phyloP scores from a whole-genome alignment of 805 yeast species.

The Ogataea populi-albae region DNA sequence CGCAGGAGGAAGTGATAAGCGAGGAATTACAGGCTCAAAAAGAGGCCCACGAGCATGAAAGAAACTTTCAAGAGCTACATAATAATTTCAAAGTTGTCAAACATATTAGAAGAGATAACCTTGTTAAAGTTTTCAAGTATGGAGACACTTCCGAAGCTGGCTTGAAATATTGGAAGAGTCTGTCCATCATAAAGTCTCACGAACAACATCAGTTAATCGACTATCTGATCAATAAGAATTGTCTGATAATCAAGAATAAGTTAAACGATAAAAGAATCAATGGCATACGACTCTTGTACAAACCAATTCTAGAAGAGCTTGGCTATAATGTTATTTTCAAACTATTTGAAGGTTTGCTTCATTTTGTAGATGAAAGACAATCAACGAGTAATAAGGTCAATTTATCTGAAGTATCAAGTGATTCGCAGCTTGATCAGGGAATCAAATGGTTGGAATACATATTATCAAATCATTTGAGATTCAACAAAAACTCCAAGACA shows the following conservation, averaged over 20 bases:
- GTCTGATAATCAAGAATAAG: conserved; percentile 29
- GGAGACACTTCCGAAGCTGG: conserved; percentile 46
- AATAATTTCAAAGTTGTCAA: conserved; percentile 45
- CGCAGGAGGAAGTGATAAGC: conserved; percentile 15
- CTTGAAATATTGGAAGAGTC: conserved; percentile 40
- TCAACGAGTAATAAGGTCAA: conserved; percentile 3
- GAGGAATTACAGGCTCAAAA: conserved; percentile 23
- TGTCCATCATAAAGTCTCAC: conserved; percentile 25
- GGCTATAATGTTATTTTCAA: conserved; percentile 15
- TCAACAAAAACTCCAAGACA: conserved; percentile 21
- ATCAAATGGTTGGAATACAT: conserved; percentile 28
- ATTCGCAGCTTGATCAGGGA: conserved; percentile 14
- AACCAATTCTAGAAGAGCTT: conserved; percentile 24
- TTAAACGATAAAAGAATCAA: conserved; percentile 25
- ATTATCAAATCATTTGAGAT: conserved; percentile 14
- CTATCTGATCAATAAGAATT: conserved; percentile 31
- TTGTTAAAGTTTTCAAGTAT: conserved; percentile 36
- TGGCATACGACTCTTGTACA: conserved; percentile 32
- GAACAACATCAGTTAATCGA: conserved; percentile 21
- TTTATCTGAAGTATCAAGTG: conserved; percentile 2
- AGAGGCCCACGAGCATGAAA: conserved; percentile 14
- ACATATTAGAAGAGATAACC: conserved; percentile 45
- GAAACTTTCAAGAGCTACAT: conserved; percentile 23
- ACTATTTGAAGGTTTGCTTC: conserved; percentile 17
- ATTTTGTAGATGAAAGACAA: conserved; percentile 8